phyloP scores from a whole-genome alignment of 2,329 filamentous ascomycete genomes.

The Colletotrichum cereale region DNA sequence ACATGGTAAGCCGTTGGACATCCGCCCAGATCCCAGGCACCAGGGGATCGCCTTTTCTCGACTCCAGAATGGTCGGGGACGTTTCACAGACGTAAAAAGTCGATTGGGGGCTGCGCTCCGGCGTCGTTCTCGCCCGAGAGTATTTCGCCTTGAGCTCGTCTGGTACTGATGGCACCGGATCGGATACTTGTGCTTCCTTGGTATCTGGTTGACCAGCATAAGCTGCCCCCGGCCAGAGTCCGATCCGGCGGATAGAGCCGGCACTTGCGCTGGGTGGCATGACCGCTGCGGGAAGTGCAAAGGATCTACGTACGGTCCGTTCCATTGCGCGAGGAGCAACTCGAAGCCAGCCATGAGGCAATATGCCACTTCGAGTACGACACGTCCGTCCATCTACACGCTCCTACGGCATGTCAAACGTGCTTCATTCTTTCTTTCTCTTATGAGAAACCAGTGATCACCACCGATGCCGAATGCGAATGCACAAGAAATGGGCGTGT shows the following conservation, averaged over 20 bases:
- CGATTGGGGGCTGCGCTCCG: not conserved
- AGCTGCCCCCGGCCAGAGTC: not conserved
- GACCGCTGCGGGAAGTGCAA: not conserved
- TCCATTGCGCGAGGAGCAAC: not conserved
- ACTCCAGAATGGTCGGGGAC: not conserved
- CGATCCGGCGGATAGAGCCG: not conserved
- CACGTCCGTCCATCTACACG: not conserved
- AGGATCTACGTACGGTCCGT: not conserved
- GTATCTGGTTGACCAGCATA: not conserved
- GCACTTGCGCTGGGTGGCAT: not conserved
- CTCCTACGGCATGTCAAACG: not conserved
- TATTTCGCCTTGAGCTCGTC: not conserved
- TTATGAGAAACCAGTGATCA: not conserved
- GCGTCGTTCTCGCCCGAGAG: not conserved
- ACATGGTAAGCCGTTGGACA: not conserved
- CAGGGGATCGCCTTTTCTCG: not conserved
- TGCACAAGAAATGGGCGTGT: too few relatives aligned
- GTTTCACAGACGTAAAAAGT: not conserved
- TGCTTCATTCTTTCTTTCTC: not conserved
- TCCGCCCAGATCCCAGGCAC: not conserved
- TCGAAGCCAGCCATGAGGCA: not conserved
- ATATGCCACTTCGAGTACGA: not conserved
- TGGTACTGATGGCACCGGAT: not conserved
- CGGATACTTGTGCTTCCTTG: not conserved
- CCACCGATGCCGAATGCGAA: too few relatives aligned